These are phyloP conservation scores for Tremella yokohamensis DNA, from an alignment of 768 basidiomycete genomes.

Conservation along the genomic window DNA sequence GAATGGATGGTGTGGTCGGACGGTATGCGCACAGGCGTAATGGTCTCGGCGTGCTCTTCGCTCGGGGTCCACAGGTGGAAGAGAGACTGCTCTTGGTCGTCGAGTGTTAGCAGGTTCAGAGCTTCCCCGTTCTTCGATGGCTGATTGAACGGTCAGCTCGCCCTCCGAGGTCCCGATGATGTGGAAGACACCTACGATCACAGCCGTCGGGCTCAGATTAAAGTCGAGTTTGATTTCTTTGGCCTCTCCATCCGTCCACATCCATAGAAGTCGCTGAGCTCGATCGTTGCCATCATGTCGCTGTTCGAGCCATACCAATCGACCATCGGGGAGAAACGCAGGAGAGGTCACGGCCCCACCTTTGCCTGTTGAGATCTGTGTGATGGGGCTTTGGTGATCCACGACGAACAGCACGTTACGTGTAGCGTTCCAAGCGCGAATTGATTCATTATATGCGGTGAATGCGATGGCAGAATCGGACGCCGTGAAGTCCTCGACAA, in stretches of 20 bases:
- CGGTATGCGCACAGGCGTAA: conserved; percentile 12
- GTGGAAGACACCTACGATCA: too few relatives aligned
- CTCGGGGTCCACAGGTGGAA: conserved; percentile 22
- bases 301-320: conserved; percentile 21
- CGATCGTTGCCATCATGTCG: conserved; percentile 7
- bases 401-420: neutral
- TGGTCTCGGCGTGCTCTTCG: too few relatives aligned
- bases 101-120: conserved; percentile 14
- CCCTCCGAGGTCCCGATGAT: too few relatives aligned
- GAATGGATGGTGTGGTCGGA: conserved; percentile 18
- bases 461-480: neutral
- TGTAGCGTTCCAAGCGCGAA: conserved; percentile 1
- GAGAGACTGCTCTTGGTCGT: conserved; percentile 15
- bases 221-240: conserved; percentile 17
- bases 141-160: conserved; percentile 2
- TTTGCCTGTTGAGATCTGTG: neutral
- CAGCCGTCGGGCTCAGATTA: neutral
- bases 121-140: conserved; percentile 24
- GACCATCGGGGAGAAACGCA: conserved; percentile 4
- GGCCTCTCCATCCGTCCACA: conserved; percentile 1
- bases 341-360: conserved; percentile 6
- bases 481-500: neutral
- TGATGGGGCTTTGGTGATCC: neutral
- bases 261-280: conserved; percentile 10
- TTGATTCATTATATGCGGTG: neutral